Evolutionary conservation across 257 asterid species (phyloP).

Genomic region (Forsythia viridissima): DNA sequence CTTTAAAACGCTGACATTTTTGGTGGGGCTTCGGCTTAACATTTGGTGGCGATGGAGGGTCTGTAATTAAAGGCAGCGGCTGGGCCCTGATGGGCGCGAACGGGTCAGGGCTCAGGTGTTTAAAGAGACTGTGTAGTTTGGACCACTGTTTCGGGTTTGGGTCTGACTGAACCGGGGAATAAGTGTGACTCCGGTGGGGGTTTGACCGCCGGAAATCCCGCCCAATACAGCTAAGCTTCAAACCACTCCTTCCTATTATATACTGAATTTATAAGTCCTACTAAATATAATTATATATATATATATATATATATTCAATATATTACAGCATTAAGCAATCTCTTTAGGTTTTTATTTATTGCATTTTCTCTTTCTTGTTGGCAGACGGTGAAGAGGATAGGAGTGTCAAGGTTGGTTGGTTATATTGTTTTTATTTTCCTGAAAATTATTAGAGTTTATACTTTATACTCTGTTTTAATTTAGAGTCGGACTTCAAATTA

Average conservation of each 20-base stretch:
- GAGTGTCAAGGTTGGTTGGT: background rate
- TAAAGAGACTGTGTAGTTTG: background rate
- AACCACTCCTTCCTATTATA: background rate
- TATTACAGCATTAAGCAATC: background rate
- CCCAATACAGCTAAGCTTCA: conserved; percentile 20
- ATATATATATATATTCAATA: background rate
- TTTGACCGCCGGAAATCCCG: conserved; percentile 49
- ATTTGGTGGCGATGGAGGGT: background rate
- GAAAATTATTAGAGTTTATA: no score
- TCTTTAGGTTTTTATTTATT: background rate
- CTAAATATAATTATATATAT: background rate
- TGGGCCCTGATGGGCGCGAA: background rate
- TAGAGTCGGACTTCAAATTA: background rate
- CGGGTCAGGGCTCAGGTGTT: no score
- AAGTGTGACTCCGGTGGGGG: conserved; percentile 20
- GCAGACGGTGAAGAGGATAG: background rate
- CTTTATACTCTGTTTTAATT: no score
- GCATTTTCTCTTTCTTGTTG: background rate
- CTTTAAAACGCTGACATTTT: background rate
- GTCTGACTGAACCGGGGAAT: conserved; percentile 14
- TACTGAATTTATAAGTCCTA: background rate
- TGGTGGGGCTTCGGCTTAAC: conserved; percentile 5
- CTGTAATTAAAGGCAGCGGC: background rate
- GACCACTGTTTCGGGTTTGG: conserved; percentile 10
- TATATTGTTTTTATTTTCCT: no score